Base-by-base conservation (phyloP, 2,329 filamentous ascomycete genomes). In the Ophiostoma angusticollis region DNA sequence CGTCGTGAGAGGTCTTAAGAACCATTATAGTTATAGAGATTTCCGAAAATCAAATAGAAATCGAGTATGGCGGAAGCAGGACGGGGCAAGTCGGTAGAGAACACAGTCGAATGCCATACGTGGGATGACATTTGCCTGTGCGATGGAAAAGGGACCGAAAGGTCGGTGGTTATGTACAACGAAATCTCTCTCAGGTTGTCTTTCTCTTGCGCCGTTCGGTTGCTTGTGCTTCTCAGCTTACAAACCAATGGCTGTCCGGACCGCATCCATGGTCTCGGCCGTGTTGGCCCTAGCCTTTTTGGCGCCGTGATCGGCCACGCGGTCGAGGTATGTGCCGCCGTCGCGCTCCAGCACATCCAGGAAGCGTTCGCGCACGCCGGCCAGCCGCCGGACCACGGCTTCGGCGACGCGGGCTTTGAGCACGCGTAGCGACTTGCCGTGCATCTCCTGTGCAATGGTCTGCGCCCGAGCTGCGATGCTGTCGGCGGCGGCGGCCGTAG, bases 381-480 rank as follows among this genome's bases (percentile, higher is more conserved):
- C 55, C 13, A 85, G 54, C 1, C 67, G 68, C 6, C 50, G 47
- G 5, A 69, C 61, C 0, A 91, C 59, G 2, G 65, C 65, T 16
- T 73, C 67, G 0, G 74, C 70, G 5, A 84, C 74, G 48, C 64
- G 61, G 6, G 70, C 65, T 57, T 89, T 89, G 40, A 89, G 62
- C 1, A 63, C 63, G 8, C 64, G 64, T 50, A 84, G 63, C 29
- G 56, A 68, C 18, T 62, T 55, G 12, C 55, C 57, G 3, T 50
- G 47, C 35, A 60, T 52, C 16, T 52, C 47, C 16, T 47, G 44
- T 2, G 55, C 45, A 4, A 43, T 13, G 13, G 37, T n/a, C 7
- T 21, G 9, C 2, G 42, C 38, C 1, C n/a, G 1, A 3, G 29
- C 39, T 12, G 34, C 18, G 9, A 38, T 13, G n/a, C 24, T 24